Conservation (phyloP, 139 green algal species). For the Haematococcus lacustris region DNA sequence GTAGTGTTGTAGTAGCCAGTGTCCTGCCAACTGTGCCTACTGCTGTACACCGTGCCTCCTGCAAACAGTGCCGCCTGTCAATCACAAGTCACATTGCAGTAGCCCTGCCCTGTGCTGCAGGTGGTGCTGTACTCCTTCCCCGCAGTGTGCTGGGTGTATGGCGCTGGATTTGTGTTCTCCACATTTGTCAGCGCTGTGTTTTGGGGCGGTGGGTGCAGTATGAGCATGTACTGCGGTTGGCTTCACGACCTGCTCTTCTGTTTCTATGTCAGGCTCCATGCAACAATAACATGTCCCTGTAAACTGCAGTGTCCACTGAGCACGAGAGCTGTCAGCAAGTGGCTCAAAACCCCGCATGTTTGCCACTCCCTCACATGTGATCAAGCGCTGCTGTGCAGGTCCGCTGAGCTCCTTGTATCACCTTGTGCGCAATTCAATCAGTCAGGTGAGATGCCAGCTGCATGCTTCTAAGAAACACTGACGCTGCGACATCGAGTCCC, state of each 20-base stretch:
- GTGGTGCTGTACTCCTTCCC: constrained; percentile 72
- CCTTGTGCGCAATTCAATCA: too few relatives aligned
- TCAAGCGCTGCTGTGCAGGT: not conserved
- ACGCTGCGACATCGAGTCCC: too few relatives aligned
- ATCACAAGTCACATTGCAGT: not conserved
- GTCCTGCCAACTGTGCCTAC: not conserved
- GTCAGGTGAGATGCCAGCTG: too few relatives aligned
- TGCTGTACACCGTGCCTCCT: not conserved
- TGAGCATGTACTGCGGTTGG: constrained; percentile 26
- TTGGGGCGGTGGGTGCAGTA: constrained; percentile 51
- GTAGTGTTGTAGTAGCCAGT: not conserved
- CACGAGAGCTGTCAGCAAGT: not conserved
- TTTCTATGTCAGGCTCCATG: too few relatives aligned
- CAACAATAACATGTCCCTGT: not conserved
- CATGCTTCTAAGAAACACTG: too few relatives aligned
- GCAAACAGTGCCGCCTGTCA: not conserved
- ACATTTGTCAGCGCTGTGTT: constrained; percentile 56
- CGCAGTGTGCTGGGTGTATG: constrained; percentile 80
- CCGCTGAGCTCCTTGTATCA: too few relatives aligned
- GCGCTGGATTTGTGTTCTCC: constrained; percentile 68
- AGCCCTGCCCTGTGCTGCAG: constrained; percentile 14
- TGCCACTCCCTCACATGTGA: not conserved
- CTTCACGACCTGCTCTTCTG: too few relatives aligned
- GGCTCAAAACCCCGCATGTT: not conserved
- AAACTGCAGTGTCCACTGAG: not conserved